Conservation (phyloP, 345 rosid species). For the Murraya paniculata region DNA sequence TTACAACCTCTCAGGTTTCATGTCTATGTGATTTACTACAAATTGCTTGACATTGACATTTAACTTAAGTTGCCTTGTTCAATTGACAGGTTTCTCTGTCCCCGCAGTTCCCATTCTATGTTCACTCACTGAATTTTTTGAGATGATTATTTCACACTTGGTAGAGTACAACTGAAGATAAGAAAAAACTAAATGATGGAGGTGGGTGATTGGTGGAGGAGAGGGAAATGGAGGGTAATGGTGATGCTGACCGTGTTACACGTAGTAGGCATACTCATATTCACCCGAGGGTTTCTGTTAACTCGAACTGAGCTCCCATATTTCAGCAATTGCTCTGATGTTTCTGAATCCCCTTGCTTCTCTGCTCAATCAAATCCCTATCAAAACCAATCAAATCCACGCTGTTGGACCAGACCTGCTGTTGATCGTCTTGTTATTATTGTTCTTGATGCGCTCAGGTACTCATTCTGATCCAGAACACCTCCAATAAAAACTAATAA, state of each 20-base stretch:
- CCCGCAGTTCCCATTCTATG: background rate
- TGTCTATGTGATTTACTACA: background rate
- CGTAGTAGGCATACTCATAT: slow-evolving; percentile 52
- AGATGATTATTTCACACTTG: background rate
- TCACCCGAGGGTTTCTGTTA: slow-evolving; percentile 81
- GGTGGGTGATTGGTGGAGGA: slow-evolving; percentile 13
- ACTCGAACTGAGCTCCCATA: slow-evolving; percentile 93
- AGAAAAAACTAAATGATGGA: slow-evolving; percentile 15
- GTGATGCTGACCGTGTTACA: slow-evolving; percentile 45
- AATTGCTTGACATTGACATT: background rate
- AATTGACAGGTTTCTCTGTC: background rate
- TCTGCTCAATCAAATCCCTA: slow-evolving; percentile 8
- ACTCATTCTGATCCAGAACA: background rate
- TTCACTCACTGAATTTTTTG: background rate
- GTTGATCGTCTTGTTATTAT: slow-evolving; percentile 69
- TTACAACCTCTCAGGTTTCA: too few species aligned
- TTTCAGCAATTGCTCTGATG: slow-evolving; percentile 64
- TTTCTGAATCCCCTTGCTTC: slow-evolving; percentile 61
- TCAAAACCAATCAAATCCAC: slow-evolving; percentile 9
- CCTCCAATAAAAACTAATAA: too few species aligned
- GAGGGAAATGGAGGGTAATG: slow-evolving; percentile 27
- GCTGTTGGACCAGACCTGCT: slow-evolving; percentile 71
- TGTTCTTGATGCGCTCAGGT: slow-evolving; percentile 87
- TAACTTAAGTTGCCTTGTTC: background rate
- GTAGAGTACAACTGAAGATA: background rate